These are phyloP conservation scores for Cytospora paraplurivora DNA, from an alignment of 2,329 filamentous ascomycete species.

Conservation along the genomic window DNA sequence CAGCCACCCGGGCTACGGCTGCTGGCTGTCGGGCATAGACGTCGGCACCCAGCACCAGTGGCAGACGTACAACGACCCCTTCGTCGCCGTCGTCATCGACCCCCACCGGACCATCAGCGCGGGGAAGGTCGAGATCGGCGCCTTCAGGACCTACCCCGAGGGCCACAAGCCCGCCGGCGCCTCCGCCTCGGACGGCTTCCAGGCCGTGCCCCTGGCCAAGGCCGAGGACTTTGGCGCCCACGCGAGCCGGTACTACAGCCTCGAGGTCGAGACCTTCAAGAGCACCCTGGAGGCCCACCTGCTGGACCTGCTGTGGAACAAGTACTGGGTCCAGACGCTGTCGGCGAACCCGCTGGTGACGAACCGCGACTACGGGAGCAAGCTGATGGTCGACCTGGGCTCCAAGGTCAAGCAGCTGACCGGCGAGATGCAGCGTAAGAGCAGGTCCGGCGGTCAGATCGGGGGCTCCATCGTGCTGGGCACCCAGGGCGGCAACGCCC, in stretches of 20 bases:
- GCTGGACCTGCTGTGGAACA: constrained; percentile 92
- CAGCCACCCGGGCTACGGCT: constrained; percentile 95
- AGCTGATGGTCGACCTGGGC: constrained; percentile 86
- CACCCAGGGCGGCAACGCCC: constrained; percentile 34
- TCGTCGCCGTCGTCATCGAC: constrained; percentile 94
- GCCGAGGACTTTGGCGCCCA: constrained; percentile 96
- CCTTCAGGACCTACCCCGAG: constrained; percentile 87
- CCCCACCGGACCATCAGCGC: constrained; percentile 93
- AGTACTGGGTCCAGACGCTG: constrained; percentile 97
- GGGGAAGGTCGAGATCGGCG: constrained; percentile 95
- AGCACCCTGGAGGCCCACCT: constrained; percentile 85
- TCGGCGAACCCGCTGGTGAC: constrained; percentile 88
- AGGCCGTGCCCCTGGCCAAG: constrained; percentile 87
- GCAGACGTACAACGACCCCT: constrained; percentile 85
- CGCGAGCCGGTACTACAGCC: constrained; percentile 83
- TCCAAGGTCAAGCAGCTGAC: constrained; percentile 75
- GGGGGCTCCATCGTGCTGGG: constrained; percentile 31
- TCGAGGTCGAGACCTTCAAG: constrained; percentile 94
- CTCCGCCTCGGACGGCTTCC: constrained; percentile 57
- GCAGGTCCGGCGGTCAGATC: constrained; percentile 33
- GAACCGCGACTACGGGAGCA: constrained; percentile 90
- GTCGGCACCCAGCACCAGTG: constrained; percentile 85
- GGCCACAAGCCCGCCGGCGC: constrained; percentile 59
- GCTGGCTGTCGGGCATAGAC: constrained; percentile 96
- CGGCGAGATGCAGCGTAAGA: constrained; percentile 38